Base-by-base conservation (phyloP, 2,329 filamentous ascomycete species). In the Phialophora expanda region DNA sequence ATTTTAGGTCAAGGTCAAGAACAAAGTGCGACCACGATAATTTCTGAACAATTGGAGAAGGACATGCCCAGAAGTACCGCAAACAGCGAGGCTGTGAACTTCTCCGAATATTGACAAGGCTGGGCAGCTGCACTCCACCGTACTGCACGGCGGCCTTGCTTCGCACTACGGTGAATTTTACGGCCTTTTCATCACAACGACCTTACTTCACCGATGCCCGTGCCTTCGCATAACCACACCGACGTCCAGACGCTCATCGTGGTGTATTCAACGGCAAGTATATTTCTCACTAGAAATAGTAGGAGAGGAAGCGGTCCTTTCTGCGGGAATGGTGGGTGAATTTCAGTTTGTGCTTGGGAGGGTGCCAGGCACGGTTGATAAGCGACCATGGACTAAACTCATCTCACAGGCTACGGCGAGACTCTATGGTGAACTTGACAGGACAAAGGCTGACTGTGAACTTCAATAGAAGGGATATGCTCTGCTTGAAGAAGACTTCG, bases 11-110 rank as follows among this genome's bases (percentile, higher is more conserved):
- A 8, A 51, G 8, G 20, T 12, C 24, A 8, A 3, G 9, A 28
- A 51, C 9, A 11, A 12, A 24, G 48, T 22, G 20, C 14, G 48
- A 5, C 26, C 24, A 22, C 48, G 48, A 51, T 8, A 26, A 51
- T 51, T 51, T 51, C 20, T 51, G 20, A 7, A 12, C 20, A 51
- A 26, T 51, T 51, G 48, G 48, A 51, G 48, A 51, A 5, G 48
- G 11, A 51, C 26, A 26, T 51, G 48, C 12, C 20, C 60, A 7
- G 5, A 30, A 30, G 6, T 30, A 8, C 28, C 24, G 20, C 38
- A 14, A 56, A 56, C 51, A 14, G 50, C 34, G 30, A 62, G 59
- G 24, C 48, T 51, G 48, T 17, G 48, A 51, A 26, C 48, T 24
- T 51, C 48, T 51, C 48, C 48, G 48, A 51, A 51, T 51, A 20